Base-by-base conservation (phyloP, 2,329 filamentous ascomycete genomes). In the Penicillium sp. region DNA sequence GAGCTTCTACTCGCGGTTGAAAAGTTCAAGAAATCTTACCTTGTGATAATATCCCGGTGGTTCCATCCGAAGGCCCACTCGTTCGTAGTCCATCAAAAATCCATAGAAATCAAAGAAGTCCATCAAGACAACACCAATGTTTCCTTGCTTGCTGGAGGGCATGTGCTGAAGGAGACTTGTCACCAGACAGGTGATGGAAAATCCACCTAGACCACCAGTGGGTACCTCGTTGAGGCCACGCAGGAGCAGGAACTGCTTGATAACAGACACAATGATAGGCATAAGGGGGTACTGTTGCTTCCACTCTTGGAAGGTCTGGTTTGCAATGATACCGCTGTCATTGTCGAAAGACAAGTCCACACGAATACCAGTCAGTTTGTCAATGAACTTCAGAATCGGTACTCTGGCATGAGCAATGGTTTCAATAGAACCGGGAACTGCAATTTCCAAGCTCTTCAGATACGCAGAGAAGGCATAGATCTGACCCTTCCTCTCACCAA, bases 311-410 rank as follows among this genome's bases (percentile, higher is more conserved):
- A 96, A 96, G 0, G 90, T 96, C 16, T 85, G 75, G 64, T 94
- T 87, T 2, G 94, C 92, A 16, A 81, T 74, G 9, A 96, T 75
- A 10, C 94, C 94, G 38, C 88, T 89, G 31, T 86, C 74, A 66
- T 96, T 97, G 73, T 99, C 92, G 67, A 99, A 96, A 0, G 92
- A 97, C 11, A 99, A 82, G 68, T 99, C 94, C 11, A 97, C 88
- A 61, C 88, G 89, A 47, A 99, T 76, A 11, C 85, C 86, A 1
- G 92, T 96, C 47, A 81, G 64, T 48, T 76, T 79, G 66, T 99
- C 94, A 40, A 90, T 81, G 65, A 89, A 97, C 70, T 99, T 99
- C 72, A 97, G 83, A 48, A 99, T 83, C 0, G 94, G 94, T 2
- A 99, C 92, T 63, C 88, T 90, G 20, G 94, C 92, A 58, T 80